These are phyloP conservation scores for Fragaria iinumae DNA, from an alignment of 306 rosid genomes.

Conservation along the genomic window DNA sequence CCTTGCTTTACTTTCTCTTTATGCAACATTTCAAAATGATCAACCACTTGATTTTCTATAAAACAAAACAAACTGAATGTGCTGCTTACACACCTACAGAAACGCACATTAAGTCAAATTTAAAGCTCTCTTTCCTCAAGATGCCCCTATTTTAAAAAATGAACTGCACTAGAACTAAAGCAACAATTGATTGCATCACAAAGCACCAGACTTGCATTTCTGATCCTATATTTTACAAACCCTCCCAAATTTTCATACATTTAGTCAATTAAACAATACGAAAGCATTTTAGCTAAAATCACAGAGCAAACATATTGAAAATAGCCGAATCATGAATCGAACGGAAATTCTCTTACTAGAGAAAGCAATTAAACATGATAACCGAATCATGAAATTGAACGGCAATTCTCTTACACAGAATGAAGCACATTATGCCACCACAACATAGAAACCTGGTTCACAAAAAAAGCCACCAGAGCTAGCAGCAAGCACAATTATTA, in stretches of 20 bases:
- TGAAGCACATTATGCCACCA: background rate
- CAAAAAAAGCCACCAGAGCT: background rate
- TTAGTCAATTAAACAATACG: background rate
- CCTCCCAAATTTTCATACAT: background rate
- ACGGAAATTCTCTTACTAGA: background rate
- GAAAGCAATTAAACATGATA: background rate
- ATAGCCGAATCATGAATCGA: background rate
- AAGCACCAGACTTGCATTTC: background rate
- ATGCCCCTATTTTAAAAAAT: background rate
- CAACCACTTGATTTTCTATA: background rate
- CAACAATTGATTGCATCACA: background rate
- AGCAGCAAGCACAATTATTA: conserved; percentile 18
- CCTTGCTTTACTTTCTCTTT: background rate
- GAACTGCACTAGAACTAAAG: background rate
- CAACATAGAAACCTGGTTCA: conserved; percentile 10
- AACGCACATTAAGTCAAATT: background rate
- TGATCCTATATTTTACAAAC: background rate
- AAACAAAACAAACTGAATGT: background rate
- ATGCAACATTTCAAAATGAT: background rate
- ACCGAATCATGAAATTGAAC: conserved; percentile 11
- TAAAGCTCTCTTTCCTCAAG: background rate
- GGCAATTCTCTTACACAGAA: background rate
- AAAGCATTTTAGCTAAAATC: background rate
- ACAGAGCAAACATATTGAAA: background rate
- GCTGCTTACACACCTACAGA: background rate